Conservation (phyloP, 2,329 filamentous ascomycete species). For the Colletotrichum higginsianum region DNA sequence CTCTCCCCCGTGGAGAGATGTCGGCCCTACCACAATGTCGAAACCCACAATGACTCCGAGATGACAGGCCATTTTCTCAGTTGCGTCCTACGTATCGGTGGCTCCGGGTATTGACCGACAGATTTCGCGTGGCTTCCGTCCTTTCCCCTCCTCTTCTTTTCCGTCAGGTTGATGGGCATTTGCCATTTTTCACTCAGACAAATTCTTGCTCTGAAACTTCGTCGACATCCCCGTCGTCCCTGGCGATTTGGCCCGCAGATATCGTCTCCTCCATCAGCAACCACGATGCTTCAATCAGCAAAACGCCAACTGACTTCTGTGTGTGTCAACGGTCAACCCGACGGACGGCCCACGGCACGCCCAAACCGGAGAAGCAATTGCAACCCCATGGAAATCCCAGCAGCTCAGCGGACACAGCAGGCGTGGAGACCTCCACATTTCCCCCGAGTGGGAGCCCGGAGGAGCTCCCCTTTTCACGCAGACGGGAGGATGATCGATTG, state of each 20-base stretch:
- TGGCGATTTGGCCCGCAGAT: background rate
- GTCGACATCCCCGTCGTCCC: background rate
- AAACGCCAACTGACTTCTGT: background rate
- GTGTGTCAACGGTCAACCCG: background rate
- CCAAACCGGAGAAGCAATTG: slow-evolving; percentile 26
- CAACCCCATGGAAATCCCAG: slow-evolving; percentile 3
- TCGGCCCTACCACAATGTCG: slow-evolving; percentile 37
- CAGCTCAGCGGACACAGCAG: slow-evolving; percentile 35
- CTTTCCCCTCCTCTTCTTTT: background rate
- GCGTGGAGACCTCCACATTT: slow-evolving; percentile 41
- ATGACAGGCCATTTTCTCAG: slow-evolving; percentile 30
- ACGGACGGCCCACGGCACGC: background rate
- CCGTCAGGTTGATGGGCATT: background rate
- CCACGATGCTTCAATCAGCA: background rate
- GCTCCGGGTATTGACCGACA: slow-evolving; percentile 37
- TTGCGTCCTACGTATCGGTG: slow-evolving; percentile 29
- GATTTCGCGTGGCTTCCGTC: slow-evolving; percentile 12
- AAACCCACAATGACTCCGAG: slow-evolving; percentile 41
- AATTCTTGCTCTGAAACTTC: too few relatives aligned
- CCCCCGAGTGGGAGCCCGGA: slow-evolving; percentile 41
- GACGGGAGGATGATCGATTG: slow-evolving; percentile 40
- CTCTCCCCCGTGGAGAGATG: slow-evolving; percentile 33
- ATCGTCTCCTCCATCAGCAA: background rate
- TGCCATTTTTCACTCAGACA: background rate
- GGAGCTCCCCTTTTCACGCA: slow-evolving; percentile 41